Conservation (phyloP, 2,329 filamentous ascomycete genomes). For the Verticillium albo-atrum region DNA sequence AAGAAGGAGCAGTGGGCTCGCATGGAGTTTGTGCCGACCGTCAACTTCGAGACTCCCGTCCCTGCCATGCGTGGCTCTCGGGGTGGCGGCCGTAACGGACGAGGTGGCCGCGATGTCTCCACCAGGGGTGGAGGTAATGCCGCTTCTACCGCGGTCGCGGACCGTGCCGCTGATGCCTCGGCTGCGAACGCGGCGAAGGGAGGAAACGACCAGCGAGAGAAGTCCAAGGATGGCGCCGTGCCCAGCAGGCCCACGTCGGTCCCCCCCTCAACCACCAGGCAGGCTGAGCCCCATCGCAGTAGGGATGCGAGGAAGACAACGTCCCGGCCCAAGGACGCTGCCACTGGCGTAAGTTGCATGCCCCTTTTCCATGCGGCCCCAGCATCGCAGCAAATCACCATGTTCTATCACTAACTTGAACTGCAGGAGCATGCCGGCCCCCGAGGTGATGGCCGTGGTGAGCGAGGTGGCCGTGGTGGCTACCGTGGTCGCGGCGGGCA, state of each 20-base stretch:
- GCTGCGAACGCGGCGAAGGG: constrained; percentile 22
- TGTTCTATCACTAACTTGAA: constrained; percentile 4
- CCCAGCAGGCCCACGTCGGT: constrained; percentile 29
- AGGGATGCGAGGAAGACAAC: constrained; percentile 44
- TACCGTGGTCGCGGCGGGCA: constrained; percentile 43
- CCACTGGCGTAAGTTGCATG: background rate
- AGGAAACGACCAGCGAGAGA: constrained; percentile 25
- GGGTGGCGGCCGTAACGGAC: constrained; percentile 41
- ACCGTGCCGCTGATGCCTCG: constrained; percentile 29
- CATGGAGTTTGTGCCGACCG: constrained; percentile 76
- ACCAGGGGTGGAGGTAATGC: constrained; percentile 22
- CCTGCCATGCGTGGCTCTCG: constrained; percentile 48
- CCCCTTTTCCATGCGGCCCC: background rate
- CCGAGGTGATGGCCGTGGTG: constrained; percentile 30
- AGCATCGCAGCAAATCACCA: background rate
- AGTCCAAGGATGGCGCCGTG: constrained; percentile 29
- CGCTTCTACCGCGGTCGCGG: constrained; percentile 17
- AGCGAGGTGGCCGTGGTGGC: constrained; percentile 35
- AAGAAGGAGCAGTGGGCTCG: constrained; percentile 84
- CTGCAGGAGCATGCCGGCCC: constrained; percentile 19
- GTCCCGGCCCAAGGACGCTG: background rate
- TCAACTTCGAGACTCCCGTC: constrained; percentile 81
- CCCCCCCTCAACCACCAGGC: constrained; percentile 17
- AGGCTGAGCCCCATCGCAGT: constrained; percentile 13
- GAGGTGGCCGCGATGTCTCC: constrained; percentile 33